Evolutionary conservation across 2,329 filamentous ascomycete genomes (phyloP).

Genomic region (Metarhizium robertsii): DNA sequence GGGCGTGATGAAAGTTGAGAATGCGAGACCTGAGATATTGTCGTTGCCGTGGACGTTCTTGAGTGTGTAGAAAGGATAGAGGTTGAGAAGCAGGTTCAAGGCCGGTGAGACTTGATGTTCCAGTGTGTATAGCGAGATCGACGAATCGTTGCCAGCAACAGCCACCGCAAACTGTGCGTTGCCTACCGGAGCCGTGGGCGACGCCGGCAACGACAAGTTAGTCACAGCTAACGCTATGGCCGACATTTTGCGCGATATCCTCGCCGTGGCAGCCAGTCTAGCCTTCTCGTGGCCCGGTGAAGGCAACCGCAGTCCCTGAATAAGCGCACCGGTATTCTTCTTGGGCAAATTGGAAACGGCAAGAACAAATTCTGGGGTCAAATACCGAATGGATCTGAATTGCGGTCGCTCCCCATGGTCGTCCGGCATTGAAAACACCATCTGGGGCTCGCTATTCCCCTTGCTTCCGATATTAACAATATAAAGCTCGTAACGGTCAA

Average conservation of each 20-base stretch:
- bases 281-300: conserved; percentile 28
- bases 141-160: conserved; percentile 69
- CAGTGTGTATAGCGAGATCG: conserved; percentile 68
- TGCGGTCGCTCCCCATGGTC: conserved; percentile 37
- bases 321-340: conserved; percentile 40
- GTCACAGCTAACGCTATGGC: conserved; percentile 72
- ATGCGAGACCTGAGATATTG: conserved; percentile 49
- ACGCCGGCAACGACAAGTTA: conserved; percentile 49
- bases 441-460: conserved; percentile 35
- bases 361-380: conserved; percentile 48
- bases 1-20: conserved; percentile 49
- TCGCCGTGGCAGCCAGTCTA: conserved; percentile 40
- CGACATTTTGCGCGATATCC: conserved; percentile 58
- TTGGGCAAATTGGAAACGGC: conserved; percentile 51
- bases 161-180: conserved; percentile 74
- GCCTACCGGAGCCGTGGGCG: conserved; percentile 40
- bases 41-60: conserved; percentile 42
- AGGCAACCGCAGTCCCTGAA: conserved; percentile 48
- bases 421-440: conserved; percentile 47
- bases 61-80: conserved; percentile 44
- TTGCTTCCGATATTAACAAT: conserved; percentile 48
- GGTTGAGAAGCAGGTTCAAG: conserved; percentile 40
- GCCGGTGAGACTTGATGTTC: conserved; percentile 48
- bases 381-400: conserved; percentile 50
- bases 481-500: conserved; percentile 66